phyloP scores from a whole-genome alignment of 768 basidiomycete genomes.

The Tricholoma bakamatsutake region DNA sequence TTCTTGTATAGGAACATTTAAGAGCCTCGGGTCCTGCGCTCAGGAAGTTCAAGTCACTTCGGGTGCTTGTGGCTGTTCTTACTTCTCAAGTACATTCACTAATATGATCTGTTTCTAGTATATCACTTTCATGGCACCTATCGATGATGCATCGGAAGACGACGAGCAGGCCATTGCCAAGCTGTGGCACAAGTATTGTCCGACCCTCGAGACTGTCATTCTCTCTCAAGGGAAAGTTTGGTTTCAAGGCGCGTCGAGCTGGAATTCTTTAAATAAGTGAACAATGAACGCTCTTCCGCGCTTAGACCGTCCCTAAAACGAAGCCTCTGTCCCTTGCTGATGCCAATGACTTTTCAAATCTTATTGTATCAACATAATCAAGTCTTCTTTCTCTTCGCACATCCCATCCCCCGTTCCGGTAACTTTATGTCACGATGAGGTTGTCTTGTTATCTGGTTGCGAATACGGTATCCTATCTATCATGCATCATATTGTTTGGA shows the following conservation, averaged over 20 bases:
- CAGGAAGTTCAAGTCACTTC: conserved; percentile 35
- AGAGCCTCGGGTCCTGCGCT: conserved; percentile 35
- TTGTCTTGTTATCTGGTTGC: no score
- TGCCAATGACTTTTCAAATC: no score
- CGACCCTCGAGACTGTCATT: conserved; percentile 58
- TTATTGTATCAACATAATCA: no score
- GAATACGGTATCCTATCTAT: no score
- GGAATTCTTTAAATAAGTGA: conserved; percentile 4
- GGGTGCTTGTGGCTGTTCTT: conserved; percentile 16
- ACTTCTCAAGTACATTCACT: background rate
- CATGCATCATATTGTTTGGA: no score
- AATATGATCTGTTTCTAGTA: conserved; percentile 28
- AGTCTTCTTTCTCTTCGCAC: no score
- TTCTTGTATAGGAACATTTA: conserved; percentile 31
- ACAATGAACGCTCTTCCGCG: background rate
- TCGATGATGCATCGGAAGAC: conserved; percentile 18
- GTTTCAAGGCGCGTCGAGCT: conserved; percentile 34
- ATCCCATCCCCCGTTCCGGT: no score
- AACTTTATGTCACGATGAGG: no score
- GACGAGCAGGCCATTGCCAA: conserved; percentile 49
- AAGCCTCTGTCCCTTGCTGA: no score
- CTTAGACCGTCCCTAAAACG: no score
- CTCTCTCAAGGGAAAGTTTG: conserved; percentile 58
- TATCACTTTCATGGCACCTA: conserved; percentile 56
- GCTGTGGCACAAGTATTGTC: conserved; percentile 51